Percentiles rank a stretch among this genome's conserved stretches.
Conservation (phyloP, 2,329 filamentous ascomycete genomes). For the Neopestalotiopsis sp. region DNA sequence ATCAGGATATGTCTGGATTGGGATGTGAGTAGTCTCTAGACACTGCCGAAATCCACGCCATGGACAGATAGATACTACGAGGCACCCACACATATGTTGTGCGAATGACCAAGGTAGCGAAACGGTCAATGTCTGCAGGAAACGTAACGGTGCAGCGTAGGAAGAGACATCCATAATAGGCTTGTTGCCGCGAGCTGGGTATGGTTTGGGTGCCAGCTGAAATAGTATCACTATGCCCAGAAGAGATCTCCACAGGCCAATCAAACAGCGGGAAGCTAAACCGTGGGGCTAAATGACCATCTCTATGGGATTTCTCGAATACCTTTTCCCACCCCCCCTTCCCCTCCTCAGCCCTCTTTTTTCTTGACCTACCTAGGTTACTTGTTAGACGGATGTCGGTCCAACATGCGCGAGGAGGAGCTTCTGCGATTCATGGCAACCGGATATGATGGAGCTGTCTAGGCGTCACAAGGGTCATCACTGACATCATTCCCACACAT, state of each 20-base stretch:
- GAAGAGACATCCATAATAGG: background rate
- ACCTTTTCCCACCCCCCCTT: background rate
- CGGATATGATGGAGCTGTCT: background rate
- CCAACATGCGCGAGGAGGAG: background rate
- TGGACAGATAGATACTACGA: background rate
- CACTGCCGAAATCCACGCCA: background rate
- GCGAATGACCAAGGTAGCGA: background rate
- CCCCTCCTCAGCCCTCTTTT: no score
- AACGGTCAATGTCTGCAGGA: background rate
- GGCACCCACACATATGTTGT: no score
- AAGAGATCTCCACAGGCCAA: background rate
- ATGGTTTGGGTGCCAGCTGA: background rate
- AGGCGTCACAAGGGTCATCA: background rate
- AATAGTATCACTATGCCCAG: background rate
- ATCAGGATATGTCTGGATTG: background rate
- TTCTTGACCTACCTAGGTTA: no score
- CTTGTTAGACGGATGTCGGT: background rate
- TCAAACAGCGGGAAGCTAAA: constrained; percentile 3
- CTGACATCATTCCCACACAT: background rate
- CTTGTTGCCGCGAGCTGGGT: no score
- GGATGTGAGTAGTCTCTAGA: background rate
- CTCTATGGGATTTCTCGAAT: constrained; percentile 5
- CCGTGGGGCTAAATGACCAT: background rate
- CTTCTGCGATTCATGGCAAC: background rate
- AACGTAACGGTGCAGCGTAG: background rate